Percentiles rank a stretch among this genome's conserved stretches.
phyloP scores from a whole-genome alignment of 75 land plant species.

The Cryptomeria japonica region DNA sequence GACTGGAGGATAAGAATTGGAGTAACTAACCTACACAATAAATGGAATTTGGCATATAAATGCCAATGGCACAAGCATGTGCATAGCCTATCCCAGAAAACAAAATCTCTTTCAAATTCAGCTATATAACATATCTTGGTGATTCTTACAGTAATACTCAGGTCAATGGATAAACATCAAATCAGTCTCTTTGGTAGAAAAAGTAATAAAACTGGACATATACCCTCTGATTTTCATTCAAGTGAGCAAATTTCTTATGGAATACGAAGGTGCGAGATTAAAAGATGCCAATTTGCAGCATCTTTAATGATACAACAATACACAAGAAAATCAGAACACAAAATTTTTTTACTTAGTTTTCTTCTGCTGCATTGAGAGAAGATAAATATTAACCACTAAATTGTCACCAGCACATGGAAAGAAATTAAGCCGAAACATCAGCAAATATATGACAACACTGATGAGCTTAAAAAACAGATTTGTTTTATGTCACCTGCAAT shows the following conservation, averaged over 20 bases:
- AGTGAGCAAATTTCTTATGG: background rate
- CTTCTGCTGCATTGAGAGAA: background rate
- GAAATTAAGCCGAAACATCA: background rate
- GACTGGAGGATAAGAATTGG: background rate
- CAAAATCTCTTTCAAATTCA: background rate
- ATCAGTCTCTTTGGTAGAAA: background rate
- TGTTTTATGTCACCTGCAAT: conserved; percentile 10
- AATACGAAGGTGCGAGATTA: background rate
- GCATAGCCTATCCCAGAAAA: background rate
- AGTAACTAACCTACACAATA: background rate
- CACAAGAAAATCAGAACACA: conserved; percentile 1
- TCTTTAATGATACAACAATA: background rate
- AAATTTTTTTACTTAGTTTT: background rate
- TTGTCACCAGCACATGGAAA: background rate
- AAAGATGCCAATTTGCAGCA: conserved; percentile 4
- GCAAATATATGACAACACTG: conserved; percentile 7
- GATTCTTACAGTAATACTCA: background rate
- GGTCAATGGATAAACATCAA: background rate
- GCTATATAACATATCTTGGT: background rate
- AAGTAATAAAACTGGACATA: background rate
- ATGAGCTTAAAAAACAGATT: background rate
- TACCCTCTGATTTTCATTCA: background rate
- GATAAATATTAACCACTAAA: background rate
- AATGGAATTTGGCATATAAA: background rate
- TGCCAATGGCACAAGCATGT: background rate